These are phyloP conservation scores for Aspergillus tamarii DNA, from an alignment of 2,329 filamentous ascomycete species.

Conservation along the genomic window DNA sequence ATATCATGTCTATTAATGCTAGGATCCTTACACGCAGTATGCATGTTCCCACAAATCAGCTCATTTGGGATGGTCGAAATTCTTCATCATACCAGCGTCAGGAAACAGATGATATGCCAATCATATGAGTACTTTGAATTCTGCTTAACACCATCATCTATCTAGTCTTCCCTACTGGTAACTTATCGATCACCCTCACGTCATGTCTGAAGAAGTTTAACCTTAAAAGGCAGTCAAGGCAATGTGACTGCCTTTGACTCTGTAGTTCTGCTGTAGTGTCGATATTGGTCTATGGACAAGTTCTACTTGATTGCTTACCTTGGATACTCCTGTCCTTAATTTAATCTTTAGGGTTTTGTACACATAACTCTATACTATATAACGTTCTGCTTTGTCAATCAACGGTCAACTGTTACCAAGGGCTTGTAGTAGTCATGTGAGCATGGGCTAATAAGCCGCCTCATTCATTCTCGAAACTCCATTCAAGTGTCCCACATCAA, in stretches of 20 bases:
- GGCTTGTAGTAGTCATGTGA: background rate
- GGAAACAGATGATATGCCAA: too few species aligned
- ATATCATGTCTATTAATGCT: background rate
- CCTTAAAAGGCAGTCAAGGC: background rate
- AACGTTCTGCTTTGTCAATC: background rate
- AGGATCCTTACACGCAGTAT: background rate
- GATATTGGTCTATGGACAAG: background rate
- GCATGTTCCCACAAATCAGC: background rate
- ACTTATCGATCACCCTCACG: background rate
- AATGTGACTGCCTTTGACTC: background rate
- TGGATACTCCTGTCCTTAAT: background rate
- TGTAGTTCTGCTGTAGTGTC: background rate
- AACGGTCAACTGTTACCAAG: background rate
- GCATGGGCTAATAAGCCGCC: background rate
- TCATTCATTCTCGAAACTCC: background rate
- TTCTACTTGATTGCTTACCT: background rate
- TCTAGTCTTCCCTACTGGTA: background rate
- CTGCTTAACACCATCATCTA: background rate
- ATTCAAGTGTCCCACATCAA: background rate
- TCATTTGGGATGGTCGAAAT: too few species aligned
- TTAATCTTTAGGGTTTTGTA: background rate
- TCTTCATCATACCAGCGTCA: background rate
- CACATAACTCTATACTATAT: too few species aligned
- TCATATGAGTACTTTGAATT: background rate
- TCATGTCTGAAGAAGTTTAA: background rate